Conservation (phyloP, 2,329 filamentous ascomycete species). For the Stagonosporopsis vannaccii region DNA sequence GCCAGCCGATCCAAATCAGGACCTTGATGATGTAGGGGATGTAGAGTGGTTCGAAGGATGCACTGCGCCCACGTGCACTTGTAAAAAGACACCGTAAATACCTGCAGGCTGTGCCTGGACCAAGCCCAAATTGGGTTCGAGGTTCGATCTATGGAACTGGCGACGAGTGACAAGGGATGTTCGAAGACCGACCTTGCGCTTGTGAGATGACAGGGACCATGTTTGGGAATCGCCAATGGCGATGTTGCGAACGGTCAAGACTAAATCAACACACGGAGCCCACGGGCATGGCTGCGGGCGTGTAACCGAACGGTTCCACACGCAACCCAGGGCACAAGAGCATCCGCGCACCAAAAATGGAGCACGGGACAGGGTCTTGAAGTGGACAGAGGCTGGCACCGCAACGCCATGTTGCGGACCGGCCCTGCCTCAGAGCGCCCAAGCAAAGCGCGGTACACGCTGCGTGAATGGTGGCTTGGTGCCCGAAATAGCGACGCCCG, state of each 20-base stretch:
- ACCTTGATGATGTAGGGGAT: conserved; percentile 36
- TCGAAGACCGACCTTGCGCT: conserved; percentile 38
- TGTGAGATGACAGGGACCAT: conserved; percentile 33
- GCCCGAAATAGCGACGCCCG: conserved; percentile 42
- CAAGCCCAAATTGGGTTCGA: conserved; percentile 34
- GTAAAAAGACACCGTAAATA: conserved; percentile 47
- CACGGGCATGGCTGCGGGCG: conserved; percentile 44
- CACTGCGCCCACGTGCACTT: conserved; percentile 42
- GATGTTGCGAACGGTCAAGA: conserved; percentile 34
- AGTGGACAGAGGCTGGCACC: conserved; percentile 24
- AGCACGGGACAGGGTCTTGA: conserved; percentile 25
- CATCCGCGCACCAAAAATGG: conserved; percentile 43
- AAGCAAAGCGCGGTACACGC: conserved; percentile 33
- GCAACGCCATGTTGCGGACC: conserved; percentile 48
- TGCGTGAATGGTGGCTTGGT: conserved; percentile 43
- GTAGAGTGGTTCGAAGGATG: conserved; percentile 22
- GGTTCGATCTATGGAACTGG: conserved; percentile 24
- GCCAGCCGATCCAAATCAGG: conserved; percentile 45
- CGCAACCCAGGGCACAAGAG: conserved; percentile 37
- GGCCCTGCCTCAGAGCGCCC: conserved; percentile 44
- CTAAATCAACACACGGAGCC: conserved; percentile 40
- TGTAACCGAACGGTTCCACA: conserved; percentile 47
- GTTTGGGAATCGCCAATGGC: conserved; percentile 35
- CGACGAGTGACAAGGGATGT: conserved; percentile 34
- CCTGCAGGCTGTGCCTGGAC: conserved; percentile 49